Evolutionary conservation across 2,329 filamentous ascomycete species (phyloP).

Genomic region (Calonectria hongkongensis): DNA sequence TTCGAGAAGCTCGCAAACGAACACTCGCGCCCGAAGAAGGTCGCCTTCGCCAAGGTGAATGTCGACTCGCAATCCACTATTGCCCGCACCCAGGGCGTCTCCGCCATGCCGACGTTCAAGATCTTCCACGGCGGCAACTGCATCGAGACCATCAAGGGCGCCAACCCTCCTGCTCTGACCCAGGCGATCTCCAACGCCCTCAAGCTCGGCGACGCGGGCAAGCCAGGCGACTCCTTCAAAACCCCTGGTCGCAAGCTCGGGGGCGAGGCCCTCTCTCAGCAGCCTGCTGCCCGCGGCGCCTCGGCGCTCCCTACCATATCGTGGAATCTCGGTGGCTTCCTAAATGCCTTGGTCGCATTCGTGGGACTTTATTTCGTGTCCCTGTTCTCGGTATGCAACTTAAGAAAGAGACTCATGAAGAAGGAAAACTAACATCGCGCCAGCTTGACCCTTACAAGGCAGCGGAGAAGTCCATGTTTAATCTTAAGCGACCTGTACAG

Average conservation of each 20-base stretch:
- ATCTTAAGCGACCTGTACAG: constrained; percentile 65
- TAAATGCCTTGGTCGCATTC: constrained; percentile 72
- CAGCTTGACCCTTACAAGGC: constrained; percentile 78
- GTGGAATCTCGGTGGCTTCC: constrained; percentile 64
- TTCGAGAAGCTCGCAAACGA: constrained; percentile 90
- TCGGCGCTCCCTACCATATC: constrained; percentile 46
- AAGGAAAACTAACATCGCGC: constrained; percentile 50
- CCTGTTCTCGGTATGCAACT: constrained; percentile 73
- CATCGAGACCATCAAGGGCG: constrained; percentile 86
- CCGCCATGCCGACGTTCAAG: constrained; percentile 95
- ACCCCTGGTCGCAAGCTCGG: constrained; percentile 76
- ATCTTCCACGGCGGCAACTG: constrained; percentile 86
- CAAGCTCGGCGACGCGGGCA: constrained; percentile 68
- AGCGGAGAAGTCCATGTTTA: constrained; percentile 76
- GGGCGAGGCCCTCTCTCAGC: constrained; percentile 55
- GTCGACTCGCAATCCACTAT: constrained; percentile 89
- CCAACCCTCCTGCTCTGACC: constrained; percentile 84
- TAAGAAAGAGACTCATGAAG: constrained; percentile 30
- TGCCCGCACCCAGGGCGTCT: constrained; percentile 84
- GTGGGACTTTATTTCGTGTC: constrained; percentile 77
- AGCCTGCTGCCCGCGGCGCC: constrained; percentile 37
- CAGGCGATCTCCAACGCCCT: constrained; percentile 84
- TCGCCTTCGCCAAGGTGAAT: constrained; percentile 95
- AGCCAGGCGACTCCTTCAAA: constrained; percentile 69
- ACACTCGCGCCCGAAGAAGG: constrained; percentile 85